Evolutionary conservation across 1,139 yeast genomes (phyloP), one percentile per base, ranked within the genome.

Genomic region (Eremothecium cymbalariae): DNA sequence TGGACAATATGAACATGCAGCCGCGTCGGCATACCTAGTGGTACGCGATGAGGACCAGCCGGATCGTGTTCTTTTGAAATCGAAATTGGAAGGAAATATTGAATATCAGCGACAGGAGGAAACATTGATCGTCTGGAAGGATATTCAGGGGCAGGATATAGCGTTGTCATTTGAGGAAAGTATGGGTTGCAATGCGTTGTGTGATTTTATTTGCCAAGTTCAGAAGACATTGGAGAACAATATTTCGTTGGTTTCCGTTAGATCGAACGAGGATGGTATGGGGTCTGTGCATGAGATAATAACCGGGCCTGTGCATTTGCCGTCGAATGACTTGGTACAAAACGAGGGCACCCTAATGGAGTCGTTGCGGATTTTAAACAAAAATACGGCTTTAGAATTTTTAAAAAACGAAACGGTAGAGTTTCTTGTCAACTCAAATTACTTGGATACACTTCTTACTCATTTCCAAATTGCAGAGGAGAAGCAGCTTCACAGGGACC

Each of bases 61-160:
- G 2, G 63, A 68, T 3, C 77, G 78, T 22, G 62, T 76, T 13
- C 63, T 90, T 18, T 63, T 90, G 33, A 70, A 73, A 50, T 74
- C 90, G 6, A 67, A 60, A 38, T 67, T 90, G 16, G 77, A 74
- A 47, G 94, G 94, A 0, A 62, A 73, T 21, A 80, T 78, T 2
- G 94, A 83, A 49, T 88, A 82, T 55, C 97, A 88, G 56, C 70
- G 94, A 50, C 96, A 88, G 53, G 97, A 90, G 54, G 96, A 86
- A 43, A 86, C 96, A 0, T 64, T 90, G 33, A 84, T 90, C 14
- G 95, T 90, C 14, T 90, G 98, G 97, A 83, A 94, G 5, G 95
- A 85, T 51, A 58, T 67, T 6, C 67, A 72, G 14, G 90, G 90
- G 3, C 73, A 72, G 39, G 95, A 86, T 55, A 72, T 86, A 46